Conservation (phyloP, 2,329 filamentous ascomycete genomes). For the Dendrostoma leiphaemia region DNA sequence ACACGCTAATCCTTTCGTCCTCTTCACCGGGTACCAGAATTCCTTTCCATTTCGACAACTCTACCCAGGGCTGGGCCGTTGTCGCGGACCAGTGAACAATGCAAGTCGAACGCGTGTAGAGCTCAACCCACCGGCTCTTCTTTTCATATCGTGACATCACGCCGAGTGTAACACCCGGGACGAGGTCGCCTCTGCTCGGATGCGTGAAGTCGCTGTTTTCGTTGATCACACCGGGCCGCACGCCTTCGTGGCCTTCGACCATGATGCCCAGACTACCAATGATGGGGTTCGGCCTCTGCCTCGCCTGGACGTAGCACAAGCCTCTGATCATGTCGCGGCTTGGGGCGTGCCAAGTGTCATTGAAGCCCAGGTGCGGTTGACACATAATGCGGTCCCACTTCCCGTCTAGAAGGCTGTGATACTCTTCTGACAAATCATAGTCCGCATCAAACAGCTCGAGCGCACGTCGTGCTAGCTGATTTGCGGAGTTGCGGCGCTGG, state of each 20-base stretch:
- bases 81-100: conserved; percentile 30
- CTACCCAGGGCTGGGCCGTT: conserved; percentile 47
- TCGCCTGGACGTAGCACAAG: conserved; percentile 48
- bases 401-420: conserved; percentile 46
- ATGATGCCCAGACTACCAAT: conserved; percentile 54
- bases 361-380: conserved; percentile 49
- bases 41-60: conserved; percentile 35
- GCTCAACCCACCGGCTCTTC: conserved; percentile 39
- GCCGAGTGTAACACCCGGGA: conserved; percentile 24
- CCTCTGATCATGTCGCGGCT: conserved; percentile 55
- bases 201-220: conserved; percentile 53
- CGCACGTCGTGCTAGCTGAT: conserved; percentile 43
- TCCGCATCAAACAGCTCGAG: conserved; percentile 51
- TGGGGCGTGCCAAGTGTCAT: conserved; percentile 56
- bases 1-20: conserved; percentile 44
- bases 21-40: conserved; percentile 34
- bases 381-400: conserved; percentile 58
- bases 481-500: conserved; percentile 57
- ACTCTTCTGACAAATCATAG: conserved; percentile 46
- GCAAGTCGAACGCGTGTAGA: conserved; percentile 40
- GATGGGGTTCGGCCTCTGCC: conserved; percentile 47
- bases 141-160: conserved; percentile 20
- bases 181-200: conserved; percentile 35
- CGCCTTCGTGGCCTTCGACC: conserved; percentile 41
- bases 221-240: conserved; percentile 37